Evolutionary conservation across 805 yeast species (phyloP), one percentile per base, ranked within the genome.

Genomic region (Yarrowia osloensis): DNA sequence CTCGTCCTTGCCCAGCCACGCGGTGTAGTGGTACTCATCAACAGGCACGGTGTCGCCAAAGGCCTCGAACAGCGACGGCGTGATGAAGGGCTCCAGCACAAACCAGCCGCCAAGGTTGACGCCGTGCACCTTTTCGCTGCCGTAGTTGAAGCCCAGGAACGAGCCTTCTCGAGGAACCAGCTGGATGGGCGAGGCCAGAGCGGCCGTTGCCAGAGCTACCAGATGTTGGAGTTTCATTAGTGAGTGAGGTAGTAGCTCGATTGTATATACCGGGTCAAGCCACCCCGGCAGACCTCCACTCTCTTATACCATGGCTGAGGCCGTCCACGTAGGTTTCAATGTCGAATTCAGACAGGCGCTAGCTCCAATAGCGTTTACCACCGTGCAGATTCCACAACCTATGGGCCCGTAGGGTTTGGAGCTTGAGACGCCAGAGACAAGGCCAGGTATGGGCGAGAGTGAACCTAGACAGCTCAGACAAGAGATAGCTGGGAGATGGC

Each of bases 71-170:
- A 90, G 75, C 0, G 92, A 85, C 5, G 97, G 97, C 0, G 91
- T 89, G 74, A 91, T 91, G 77, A 81, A 91, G 1, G 97, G 91
- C 77, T 91, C 97, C 49, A 91, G 78, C 1, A 91, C 91, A 62
- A 91, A 82, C 97, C 97, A 91, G 54, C 97, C 96, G 70, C 97
- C 97, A 35, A 91, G 78, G 74, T 89, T 88, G 61, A 91, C 91
- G 72, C 79, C 79, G 22, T 77, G 75, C 7, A 77, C 75, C 61
- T 75, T 75, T 33, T 72, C 73, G 40, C 52, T 70, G 54, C 67
- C 69, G 67, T 76, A 77, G 71, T 73, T 73, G 46, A 74, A 76
- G 21, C 63, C 63, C 37, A 57, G 63, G 28, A 13, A 57, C n/a
- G 63, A 57, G 19, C 28, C 37, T 13, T 57, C 39, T 28, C 63